phyloP scores from a whole-genome alignment of 2,329 filamentous ascomycete species.

The Plectosphaerella cucumerina region DNA sequence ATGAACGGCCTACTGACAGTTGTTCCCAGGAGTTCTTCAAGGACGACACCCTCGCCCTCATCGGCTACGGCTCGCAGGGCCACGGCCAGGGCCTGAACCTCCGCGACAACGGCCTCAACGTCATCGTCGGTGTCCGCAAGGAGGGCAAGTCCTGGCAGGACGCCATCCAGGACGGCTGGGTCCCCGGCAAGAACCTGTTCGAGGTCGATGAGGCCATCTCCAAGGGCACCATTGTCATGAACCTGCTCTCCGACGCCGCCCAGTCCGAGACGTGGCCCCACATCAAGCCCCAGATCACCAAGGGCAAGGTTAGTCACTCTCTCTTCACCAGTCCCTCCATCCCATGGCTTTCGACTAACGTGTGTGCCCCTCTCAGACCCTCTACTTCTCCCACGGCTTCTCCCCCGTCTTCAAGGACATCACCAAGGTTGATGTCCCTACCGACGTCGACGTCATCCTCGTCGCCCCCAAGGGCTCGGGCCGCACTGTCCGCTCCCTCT shows the following conservation, averaged over 20 bases:
- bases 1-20: slow-evolving; percentile 7
- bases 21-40: slow-evolving; percentile 92
- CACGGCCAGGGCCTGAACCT: slow-evolving; percentile 99
- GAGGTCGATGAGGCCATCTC: slow-evolving; percentile 95
- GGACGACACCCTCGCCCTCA: slow-evolving; percentile 97
- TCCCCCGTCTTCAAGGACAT: slow-evolving; percentile 99
- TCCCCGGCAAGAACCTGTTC: slow-evolving; percentile 97
- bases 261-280: slow-evolving; percentile 98
- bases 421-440: slow-evolving; percentile 97
- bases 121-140: slow-evolving; percentile 98
- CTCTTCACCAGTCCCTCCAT: background rate
- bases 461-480: slow-evolving; percentile 98
- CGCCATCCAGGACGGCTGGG: slow-evolving; percentile 94
- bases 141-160: slow-evolving; percentile 98
- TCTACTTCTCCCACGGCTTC: slow-evolving; percentile 99
- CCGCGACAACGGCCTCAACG: slow-evolving; percentile 98
- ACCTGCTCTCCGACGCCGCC: slow-evolving; percentile 94
- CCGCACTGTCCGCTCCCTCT: slow-evolving; percentile 96
- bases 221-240: slow-evolving; percentile 96
- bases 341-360: background rate
- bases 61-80: slow-evolving; percentile 96
- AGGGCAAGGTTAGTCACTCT: slow-evolving; percentile 79
- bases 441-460: slow-evolving; percentile 97
- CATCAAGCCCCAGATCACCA: slow-evolving; percentile 96
- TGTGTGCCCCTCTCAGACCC: slow-evolving; percentile 56